Base-by-base conservation (phyloP, 2,329 filamentous ascomycete species). In the Epichloe typhina region DNA sequence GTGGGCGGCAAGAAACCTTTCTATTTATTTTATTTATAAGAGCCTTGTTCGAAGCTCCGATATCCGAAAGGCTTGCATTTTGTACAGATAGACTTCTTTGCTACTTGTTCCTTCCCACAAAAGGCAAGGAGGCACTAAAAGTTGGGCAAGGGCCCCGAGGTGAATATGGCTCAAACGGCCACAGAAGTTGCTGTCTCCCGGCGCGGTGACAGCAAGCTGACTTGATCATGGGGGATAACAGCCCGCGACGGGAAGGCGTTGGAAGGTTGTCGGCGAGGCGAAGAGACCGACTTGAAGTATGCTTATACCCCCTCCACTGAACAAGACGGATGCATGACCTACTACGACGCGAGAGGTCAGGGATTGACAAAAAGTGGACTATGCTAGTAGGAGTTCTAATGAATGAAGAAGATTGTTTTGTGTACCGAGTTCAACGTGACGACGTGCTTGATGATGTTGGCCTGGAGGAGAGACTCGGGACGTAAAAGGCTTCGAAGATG, bases 21-120 rank as follows among this genome's bases (percentile, higher is more conserved):
- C 9, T 31, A 31, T 52, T 50, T 52, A 9, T 19, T 40, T 35
- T 39, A 33, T 11, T 40, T 38, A 36, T n/a, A n/a, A 45, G 21
- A 41, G 45, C 17, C n/a, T 15, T 12, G 45, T 36, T 48, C 4
- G 12, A 45, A 36, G 44, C 45, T 35, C 51, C 37, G 45, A 49
- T 46, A 51, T 46, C 46, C 19, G 46, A 46, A 37, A 49, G 37
- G 57, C 58, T 57, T 64, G 59, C 62, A 64, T 66, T 60, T 63
- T 69, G 62, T 67, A 68, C 64, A 61, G 66, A 65, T 68, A 69
- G 67, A 68, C 60, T 66, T 66, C 56, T 62, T 66, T 66, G 64
- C 62, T 63, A 67, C 64, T 64, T 63, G 58, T 65, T 62, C n/a
- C 58, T 62, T 59, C 7, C 59, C 62, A 58, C 44, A 26, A 50